Evolutionary conservation across 2,329 filamentous ascomycete genomes (phyloP).

Genomic region (Cercospora sesami): DNA sequence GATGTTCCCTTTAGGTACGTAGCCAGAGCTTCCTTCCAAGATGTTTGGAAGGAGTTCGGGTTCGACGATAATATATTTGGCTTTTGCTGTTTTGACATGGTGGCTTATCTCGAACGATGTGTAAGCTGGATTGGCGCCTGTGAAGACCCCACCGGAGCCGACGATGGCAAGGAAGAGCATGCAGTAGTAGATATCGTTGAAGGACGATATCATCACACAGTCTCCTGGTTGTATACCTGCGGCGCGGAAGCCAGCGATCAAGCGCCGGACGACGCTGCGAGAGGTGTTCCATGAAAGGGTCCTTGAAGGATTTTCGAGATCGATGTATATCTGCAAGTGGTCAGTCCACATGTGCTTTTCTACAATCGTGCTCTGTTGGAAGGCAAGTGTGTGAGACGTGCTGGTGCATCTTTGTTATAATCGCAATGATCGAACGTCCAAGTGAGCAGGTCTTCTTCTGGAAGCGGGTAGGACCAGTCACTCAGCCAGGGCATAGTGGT

Average conservation of each 20-base stretch:
- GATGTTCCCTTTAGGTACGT: neutral
- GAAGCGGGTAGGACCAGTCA: conserved; percentile 37
- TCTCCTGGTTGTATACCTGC: conserved; percentile 43
- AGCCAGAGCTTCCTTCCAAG: neutral
- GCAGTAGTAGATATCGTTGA: conserved; percentile 51
- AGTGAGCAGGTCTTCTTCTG: conserved; percentile 54
- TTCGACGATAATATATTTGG: neutral
- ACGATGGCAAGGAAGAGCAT: conserved; percentile 35
- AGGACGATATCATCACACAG: conserved; percentile 56
- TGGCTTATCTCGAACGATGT: neutral
- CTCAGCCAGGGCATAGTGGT: conserved; percentile 16
- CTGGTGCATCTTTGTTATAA: conserved; percentile 46
- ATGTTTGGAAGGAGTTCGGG: neutral
- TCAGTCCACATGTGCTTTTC: neutral
- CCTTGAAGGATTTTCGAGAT: neutral
- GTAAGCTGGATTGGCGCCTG: neutral
- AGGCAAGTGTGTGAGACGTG: neutral
- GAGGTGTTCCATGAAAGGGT: neutral
- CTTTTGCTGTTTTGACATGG: neutral
- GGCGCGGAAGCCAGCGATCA: neutral
- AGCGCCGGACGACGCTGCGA: neutral
- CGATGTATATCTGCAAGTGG: neutral
- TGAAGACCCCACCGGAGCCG: neutral
- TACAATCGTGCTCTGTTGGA: neutral
- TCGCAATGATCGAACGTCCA: conserved; percentile 54